Conservation (phyloP, 2,329 filamentous ascomycete species). For the Fusarium palustre region DNA sequence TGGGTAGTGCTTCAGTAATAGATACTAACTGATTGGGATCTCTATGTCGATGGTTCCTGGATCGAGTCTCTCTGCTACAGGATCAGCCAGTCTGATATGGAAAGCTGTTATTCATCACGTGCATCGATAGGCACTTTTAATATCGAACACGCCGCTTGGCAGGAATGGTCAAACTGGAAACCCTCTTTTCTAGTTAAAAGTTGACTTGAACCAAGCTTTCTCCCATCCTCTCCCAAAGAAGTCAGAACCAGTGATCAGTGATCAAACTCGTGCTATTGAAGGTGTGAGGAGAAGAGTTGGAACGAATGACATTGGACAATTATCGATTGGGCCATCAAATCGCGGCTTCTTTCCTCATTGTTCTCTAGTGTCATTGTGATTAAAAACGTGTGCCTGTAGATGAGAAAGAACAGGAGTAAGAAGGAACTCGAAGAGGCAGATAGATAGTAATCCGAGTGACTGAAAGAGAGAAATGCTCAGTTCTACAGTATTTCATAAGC, state of each 20-base stretch:
- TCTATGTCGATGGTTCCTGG: background rate
- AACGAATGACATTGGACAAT: background rate
- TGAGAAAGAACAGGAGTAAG: background rate
- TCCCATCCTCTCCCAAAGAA: constrained; percentile 16
- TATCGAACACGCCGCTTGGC: constrained; percentile 7
- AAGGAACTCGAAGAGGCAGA: background rate
- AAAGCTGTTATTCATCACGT: constrained; percentile 14
- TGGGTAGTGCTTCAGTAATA: background rate
- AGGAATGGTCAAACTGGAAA: constrained; percentile 19
- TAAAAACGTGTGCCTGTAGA: constrained; percentile 12
- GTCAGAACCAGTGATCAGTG: background rate
- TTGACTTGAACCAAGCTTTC: background rate
- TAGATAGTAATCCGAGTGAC: background rate
- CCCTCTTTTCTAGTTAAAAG: constrained; percentile 4
- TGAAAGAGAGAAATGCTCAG: background rate
- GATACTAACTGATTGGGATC: background rate
- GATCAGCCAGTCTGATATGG: background rate
- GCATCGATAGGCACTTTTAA: background rate
- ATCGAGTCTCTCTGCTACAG: background rate
- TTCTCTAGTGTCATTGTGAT: background rate
- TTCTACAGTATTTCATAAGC: background rate
- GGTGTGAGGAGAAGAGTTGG: background rate
- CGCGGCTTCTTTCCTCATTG: constrained; percentile 18
- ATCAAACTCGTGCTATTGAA: background rate
- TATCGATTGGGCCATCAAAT: constrained; percentile 23